These are phyloP conservation scores for Fomitopsis serialis DNA, from an alignment of 768 basidiomycete genomes.

Conservation along the genomic window DNA sequence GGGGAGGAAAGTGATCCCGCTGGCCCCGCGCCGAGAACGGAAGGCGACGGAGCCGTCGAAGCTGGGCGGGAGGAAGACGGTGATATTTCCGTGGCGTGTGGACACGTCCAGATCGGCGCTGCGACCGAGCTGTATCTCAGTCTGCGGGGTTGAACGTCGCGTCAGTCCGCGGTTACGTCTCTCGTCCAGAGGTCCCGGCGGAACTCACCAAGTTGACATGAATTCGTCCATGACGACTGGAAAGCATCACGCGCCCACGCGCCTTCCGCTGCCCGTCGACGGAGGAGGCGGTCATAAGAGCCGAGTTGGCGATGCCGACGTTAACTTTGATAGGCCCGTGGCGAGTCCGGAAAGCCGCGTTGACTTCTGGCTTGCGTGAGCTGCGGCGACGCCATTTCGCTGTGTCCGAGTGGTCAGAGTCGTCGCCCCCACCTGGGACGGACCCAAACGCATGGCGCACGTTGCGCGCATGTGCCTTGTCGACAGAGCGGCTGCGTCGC, in stretches of 20 bases:
- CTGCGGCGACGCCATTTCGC: neutral
- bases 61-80: conserved; percentile 14
- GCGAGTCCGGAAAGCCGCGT: conserved; percentile 20
- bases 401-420: neutral
- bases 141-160: neutral
- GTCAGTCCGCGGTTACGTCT: neutral
- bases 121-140: conserved; percentile 3
- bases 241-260: conserved; percentile 10
- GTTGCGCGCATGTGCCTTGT: conserved; percentile 1
- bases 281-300: conserved; percentile 7
- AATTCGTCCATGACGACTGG: conserved; percentile 15
- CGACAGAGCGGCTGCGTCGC: neutral
- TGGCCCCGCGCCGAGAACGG: neutral
- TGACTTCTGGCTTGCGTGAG: conserved; percentile 9
- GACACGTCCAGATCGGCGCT: neutral
- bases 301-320: conserved; percentile 8
- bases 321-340: conserved; percentile 19
- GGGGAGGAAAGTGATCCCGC: conserved; percentile 12
- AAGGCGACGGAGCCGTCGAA: conserved; percentile 14
- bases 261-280: neutral
- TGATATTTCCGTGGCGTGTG: conserved; percentile 7
- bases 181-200: neutral
- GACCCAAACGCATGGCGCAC: conserved; percentile 7
- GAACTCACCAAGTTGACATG: conserved; percentile 17
- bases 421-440: neutral